Percentiles rank a stretch among this genome's conserved stretches.
phyloP scores from a whole-genome alignment of 2,329 filamentous ascomycete species.

The Orbilia quercus region DNA sequence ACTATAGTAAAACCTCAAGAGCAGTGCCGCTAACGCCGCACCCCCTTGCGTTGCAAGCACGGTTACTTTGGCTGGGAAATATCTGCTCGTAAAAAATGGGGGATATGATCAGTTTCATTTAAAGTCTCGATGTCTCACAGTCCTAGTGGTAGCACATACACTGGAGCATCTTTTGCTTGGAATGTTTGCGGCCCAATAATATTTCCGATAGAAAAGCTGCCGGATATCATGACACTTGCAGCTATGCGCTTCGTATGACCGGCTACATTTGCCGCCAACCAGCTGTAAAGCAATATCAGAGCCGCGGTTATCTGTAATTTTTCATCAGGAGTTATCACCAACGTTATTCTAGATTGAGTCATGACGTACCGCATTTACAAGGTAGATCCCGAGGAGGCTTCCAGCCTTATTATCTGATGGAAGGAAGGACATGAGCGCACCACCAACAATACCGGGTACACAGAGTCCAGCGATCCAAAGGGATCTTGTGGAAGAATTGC shows the following conservation, averaged over 20 bases:
- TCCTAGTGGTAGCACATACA: conserved; percentile 62
- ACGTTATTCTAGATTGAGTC: not conserved
- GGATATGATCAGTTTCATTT: too few species aligned
- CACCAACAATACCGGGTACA: conserved; percentile 66
- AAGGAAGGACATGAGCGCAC: conserved; percentile 69
- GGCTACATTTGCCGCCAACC: conserved; percentile 66
- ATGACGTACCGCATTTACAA: conserved; percentile 66
- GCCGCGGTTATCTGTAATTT: conserved; percentile 61
- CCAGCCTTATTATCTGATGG: conserved; percentile 65
- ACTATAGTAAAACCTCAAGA: conserved; percentile 58
- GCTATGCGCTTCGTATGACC: conserved; percentile 69
- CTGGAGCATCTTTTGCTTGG: conserved; percentile 67
- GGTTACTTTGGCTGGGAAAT: conserved; percentile 68
- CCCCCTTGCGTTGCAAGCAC: conserved; percentile 66
- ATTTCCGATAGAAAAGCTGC: conserved; percentile 69
- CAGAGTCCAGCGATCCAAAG: conserved; percentile 61
- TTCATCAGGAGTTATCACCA: not conserved
- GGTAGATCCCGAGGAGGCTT: conserved; percentile 67
- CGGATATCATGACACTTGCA: conserved; percentile 67
- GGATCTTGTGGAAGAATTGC: conserved; percentile 39
- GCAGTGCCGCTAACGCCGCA: conserved; percentile 60
- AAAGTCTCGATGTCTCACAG: too few species aligned
- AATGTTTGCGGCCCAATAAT: conserved; percentile 71
- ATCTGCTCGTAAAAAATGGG: conserved; percentile 28
- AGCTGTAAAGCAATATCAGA: conserved; percentile 63